Percentiles rank a stretch among this genome's conserved stretches.
These are phyloP conservation scores for Phytopythium boreale DNA, from an alignment of 352 stramenopile species.

Conservation along the genomic window DNA sequence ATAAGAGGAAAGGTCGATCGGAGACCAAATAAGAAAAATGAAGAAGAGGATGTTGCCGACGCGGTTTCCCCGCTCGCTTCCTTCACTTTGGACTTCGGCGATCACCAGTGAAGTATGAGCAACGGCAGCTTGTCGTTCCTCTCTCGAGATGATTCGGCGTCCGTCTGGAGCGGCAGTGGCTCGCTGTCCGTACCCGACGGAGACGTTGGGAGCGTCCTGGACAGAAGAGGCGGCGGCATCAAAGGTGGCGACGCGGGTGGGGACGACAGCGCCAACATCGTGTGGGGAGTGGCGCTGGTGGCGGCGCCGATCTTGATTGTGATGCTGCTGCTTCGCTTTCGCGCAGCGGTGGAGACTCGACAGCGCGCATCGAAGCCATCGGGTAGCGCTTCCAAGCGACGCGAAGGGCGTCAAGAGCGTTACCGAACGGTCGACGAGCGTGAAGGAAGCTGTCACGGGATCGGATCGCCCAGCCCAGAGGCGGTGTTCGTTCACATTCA, in stretches of 20 bases:
- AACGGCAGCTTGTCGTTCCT: background rate
- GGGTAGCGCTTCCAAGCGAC: background rate
- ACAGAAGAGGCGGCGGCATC: background rate
- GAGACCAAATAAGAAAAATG: background rate
- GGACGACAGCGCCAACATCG: conserved; percentile 4
- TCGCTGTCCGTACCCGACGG: background rate
- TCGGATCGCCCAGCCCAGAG: background rate
- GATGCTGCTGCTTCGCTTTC: conserved; percentile 2
- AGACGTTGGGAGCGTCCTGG: background rate
- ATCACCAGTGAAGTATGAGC: background rate
- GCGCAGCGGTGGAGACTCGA: background rate
- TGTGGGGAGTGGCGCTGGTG: conserved; percentile 6
- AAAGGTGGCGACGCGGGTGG: background rate
- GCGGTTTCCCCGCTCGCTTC: background rate
- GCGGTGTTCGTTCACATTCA: background rate
- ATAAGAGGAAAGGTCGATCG: background rate
- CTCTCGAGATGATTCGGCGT: too few species aligned
- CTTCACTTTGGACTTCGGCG: background rate
- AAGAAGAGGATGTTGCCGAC: background rate
- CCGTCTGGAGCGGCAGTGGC: background rate
- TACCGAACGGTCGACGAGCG: background rate
- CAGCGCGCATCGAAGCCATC: background rate
- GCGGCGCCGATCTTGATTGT: conserved; percentile 2
- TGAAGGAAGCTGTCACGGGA: background rate
- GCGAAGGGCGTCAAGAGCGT: background rate